Evolutionary conservation across 164 flowering plant species (phyloP).

Genomic region (Magnolia sinica): DNA sequence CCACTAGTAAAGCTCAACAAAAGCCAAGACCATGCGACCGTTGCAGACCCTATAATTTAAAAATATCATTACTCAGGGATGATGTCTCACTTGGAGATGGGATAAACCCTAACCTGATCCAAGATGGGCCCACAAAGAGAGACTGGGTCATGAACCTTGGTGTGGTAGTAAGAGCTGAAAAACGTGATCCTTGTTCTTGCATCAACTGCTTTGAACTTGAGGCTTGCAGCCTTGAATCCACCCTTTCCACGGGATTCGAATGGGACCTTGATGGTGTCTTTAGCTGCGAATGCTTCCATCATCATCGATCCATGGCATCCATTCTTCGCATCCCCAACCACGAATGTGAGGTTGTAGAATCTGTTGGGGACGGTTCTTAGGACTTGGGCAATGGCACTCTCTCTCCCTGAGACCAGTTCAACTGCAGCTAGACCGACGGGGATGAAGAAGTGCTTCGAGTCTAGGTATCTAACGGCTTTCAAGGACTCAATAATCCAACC

Average conservation of each 20-base stretch:
- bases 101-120: constrained; percentile 60
- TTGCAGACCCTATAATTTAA: background rate
- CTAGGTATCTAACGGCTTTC: constrained; percentile 84
- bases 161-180: constrained; percentile 83
- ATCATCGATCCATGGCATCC: constrained; percentile 89
- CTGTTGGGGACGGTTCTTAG: constrained; percentile 58
- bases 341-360: constrained; percentile 54
- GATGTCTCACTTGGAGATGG: constrained; percentile 13
- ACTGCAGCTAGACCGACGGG: constrained; percentile 65
- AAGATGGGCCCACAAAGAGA: constrained; percentile 86
- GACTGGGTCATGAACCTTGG: constrained; percentile 57
- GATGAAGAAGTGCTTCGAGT: constrained; percentile 67
- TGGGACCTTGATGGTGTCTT: constrained; percentile 57
- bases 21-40: background rate
- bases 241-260: constrained; percentile 65
- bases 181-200: constrained; percentile 74
- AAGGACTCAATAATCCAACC: constrained; percentile 94
- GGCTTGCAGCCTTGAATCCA: constrained; percentile 32
- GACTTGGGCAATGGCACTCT: constrained; percentile 84
- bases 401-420: constrained; percentile 88
- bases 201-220: constrained; percentile 59
- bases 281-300: constrained; percentile 82
- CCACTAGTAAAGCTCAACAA: background rate
- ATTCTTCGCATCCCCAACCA: constrained; percentile 77
- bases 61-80: background rate